Evolutionary conservation across 331 rosid species (phyloP), one percentile per base, ranked within the genome.

Genomic region (Cydonia oblonga): DNA sequence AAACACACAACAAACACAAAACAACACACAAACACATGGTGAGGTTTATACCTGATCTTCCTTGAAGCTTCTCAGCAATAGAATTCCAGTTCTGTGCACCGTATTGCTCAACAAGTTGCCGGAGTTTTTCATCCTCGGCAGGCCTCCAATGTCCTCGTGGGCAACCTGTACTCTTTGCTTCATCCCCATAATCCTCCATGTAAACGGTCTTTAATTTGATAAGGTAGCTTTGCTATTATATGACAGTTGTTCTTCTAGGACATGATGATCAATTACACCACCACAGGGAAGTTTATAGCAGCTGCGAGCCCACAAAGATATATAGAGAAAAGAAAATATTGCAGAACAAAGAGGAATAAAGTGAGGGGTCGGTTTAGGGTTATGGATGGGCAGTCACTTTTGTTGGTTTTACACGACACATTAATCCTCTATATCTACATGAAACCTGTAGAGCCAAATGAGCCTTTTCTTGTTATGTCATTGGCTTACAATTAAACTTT

Each of bases 371-470:
- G 91, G 92, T 93, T 87, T 89, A 88, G 97, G 93, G 90, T 81
- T 93, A 83, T 87, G 90, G 98, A 93, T 93, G 97, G 84, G 75
- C 89, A 85, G 98, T 93, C 98, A 84, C 90, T 93, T 91, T 93
- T 93, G 97, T 93, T 91, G 97, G 88, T 87, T 93, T 89, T 87
- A 84, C 98, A 91, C 92, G 98, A 91, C 90, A 82, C 67, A 87
- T 75, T 77, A 30, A 78, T 72, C 56, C 56, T 51, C 10, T 65
- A 51, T 38, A 38, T 3, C 13, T 38, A 38, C 10, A 38, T 46
- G 26, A 56, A 16, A 40, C 24, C 46, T 25, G 60, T 57, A 46
- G 25, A 66, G 49, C 70, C 74, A 72, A 60, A 80, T 65, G 25
- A 57, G 76, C 62, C 70, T 24, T 65, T 33, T 32, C 32, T 74